Base-by-base conservation (phyloP, 768 basidiomycete species). In the Pisolithus albus region DNA sequence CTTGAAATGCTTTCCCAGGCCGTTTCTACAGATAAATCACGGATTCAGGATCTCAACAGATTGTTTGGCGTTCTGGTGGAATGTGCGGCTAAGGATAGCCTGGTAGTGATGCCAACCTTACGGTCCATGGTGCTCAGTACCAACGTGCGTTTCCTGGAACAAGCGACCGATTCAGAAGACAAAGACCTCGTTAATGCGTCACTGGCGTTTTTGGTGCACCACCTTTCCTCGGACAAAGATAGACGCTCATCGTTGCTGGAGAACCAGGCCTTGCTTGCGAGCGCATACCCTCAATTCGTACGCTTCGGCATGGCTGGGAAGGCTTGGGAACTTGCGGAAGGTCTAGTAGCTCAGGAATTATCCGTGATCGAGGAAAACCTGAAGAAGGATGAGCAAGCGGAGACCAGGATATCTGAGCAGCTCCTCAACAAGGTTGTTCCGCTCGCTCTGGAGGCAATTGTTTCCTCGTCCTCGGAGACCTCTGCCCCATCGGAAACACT, bases 31-130 rank as follows among this genome's bases (percentile, higher is more conserved):
- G 65, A 74, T 10, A 43, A 24, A 4, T 72, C 72, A 34, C 75
- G 75, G 61, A 59, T 82, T 1, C 68, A 69, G 1, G 80, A 85
- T 5, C 70, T 87, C 48, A 82, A 86, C 60, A 67, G 73, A 49
- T 55, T 85, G 4, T 83, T 78, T 56, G 62, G 67, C n/a, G 57
- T 63, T 19, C 68, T 78, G 36, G 54, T 72, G 21, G 44, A 67
- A 10, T 61, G 70, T 47, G 68, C 70, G 5, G 47, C 55, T n/a
- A 59, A 62, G n/a, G 70, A 75, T 39, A 65, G 64, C 18, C 59
- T 73, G 19, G 49, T 48, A 15, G 58, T 77, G 23, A 69, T 67
- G 8, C 26, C 59, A 2, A 59, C 68, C 23, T 78, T 79, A 54
- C 72, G 70, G 18, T 56, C 65, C 10, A 58, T 79, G 41, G 70